phyloP scores from a whole-genome alignment of 179 eudicot species.

The Dionaea muscipula region DNA sequence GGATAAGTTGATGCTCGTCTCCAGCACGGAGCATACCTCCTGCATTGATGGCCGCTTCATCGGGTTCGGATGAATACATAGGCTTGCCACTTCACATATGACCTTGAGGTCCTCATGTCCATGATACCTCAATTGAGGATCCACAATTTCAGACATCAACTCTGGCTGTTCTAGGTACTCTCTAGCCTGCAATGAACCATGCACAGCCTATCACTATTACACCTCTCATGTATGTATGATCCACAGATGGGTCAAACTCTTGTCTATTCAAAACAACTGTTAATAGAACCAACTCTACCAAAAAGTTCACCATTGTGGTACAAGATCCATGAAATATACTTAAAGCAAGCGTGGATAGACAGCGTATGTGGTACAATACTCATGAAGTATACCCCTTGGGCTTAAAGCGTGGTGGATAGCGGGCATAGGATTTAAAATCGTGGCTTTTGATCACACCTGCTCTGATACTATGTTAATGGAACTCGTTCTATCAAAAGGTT shows the following conservation, averaged over 20 bases:
- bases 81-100: conserved; percentile 54
- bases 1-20: conserved; percentile 52
- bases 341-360: too few relatives aligned
- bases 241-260: background rate
- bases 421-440: too few relatives aligned
- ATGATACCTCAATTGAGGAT: conserved; percentile 70
- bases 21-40: conserved; percentile 46
- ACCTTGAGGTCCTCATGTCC: conserved; percentile 53
- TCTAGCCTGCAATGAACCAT: conserved; percentile 43
- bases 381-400: too few relatives aligned
- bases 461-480: too few relatives aligned
- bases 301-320: too few relatives aligned
- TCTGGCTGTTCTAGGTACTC: conserved; percentile 59
- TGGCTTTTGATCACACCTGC: too few relatives aligned
- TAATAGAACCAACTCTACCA: too few relatives aligned
- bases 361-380: too few relatives aligned
- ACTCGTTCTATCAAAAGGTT: too few relatives aligned
- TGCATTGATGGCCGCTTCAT: conserved; percentile 35
- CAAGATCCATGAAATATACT: too few relatives aligned
- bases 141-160: conserved; percentile 45
- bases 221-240: background rate
- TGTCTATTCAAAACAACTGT: too few relatives aligned
- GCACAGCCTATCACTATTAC: background rate
- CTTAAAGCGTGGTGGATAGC: too few relatives aligned
- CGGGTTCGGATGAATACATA: conserved; percentile 49